Conservation (phyloP, 805 yeast species). For the Starmerella vitae region DNA sequence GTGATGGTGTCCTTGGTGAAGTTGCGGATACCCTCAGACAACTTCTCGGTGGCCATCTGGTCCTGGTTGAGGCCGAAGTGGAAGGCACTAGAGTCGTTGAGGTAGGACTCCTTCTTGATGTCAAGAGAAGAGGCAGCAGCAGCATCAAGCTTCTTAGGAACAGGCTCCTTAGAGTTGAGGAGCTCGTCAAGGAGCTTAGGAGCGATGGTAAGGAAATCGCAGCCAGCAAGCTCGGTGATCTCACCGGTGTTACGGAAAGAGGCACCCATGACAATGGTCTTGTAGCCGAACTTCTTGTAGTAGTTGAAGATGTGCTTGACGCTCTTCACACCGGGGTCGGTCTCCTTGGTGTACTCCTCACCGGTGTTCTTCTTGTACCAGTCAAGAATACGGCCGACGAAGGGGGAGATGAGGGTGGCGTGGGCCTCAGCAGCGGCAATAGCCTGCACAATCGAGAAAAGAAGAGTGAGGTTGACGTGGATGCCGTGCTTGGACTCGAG, state of each 20-base stretch:
- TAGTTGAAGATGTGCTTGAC: constrained; percentile 86
- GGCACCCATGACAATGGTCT: constrained; percentile 99
- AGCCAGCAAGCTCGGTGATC: constrained; percentile 92
- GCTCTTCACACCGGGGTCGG: constrained; percentile 93
- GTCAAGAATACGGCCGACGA: constrained; percentile 97
- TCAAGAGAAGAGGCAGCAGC: constrained; percentile 42
- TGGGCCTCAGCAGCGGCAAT: constrained; percentile 98
- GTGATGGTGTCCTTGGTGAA: constrained; percentile 89
- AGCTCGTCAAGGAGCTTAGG: constrained; percentile 86
- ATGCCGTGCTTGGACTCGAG: constrained; percentile 80
- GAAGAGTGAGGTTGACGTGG: constrained; percentile 88
- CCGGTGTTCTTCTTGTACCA: constrained; percentile 96
- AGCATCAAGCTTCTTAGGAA: constrained; percentile 73
- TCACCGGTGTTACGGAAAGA: constrained; percentile 96
- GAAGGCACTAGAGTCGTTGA: constrained; percentile 80
- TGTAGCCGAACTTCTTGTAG: constrained; percentile 92
- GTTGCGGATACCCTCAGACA: constrained; percentile 94
- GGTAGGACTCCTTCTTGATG: constrained; percentile 58
- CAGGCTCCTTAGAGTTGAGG: constrained; percentile 57
- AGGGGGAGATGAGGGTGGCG: constrained; percentile 93
- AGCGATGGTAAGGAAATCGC: constrained; percentile 89
- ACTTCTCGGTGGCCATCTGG: constrained; percentile 96
- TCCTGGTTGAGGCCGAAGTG: constrained; percentile 87
- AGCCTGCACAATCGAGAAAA: constrained; percentile 93
- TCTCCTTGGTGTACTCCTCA: constrained; percentile 60